Conservation (phyloP, 176 grass and related monocot genomes). For the Phragmites australis region DNA sequence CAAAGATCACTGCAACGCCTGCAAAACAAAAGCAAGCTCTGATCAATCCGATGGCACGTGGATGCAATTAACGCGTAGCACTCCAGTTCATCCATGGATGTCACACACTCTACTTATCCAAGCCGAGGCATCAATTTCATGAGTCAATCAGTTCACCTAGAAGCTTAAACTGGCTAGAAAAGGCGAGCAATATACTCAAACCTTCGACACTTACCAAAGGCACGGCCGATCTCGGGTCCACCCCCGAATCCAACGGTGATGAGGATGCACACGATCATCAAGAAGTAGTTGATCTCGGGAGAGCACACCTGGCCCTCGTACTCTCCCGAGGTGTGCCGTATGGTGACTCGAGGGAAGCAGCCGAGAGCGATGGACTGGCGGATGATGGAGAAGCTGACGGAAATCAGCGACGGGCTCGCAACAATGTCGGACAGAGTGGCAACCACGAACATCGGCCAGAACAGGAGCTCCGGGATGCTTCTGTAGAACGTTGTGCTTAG, state of each 20-base stretch:
- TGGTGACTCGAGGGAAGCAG: conserved; percentile 49
- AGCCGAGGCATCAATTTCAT: neutral
- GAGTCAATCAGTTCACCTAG: too few species aligned
- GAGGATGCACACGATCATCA: conserved; percentile 55
- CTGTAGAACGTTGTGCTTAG: conserved; percentile 67
- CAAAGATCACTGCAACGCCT: conserved; percentile 61
- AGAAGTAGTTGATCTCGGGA: conserved; percentile 59
- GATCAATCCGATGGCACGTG: neutral
- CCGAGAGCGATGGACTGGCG: conserved; percentile 48
- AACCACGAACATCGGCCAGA: conserved; percentile 61
- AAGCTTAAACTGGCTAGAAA: too few species aligned
- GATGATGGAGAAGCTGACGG: conserved; percentile 60
- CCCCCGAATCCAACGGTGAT: conserved; percentile 56
- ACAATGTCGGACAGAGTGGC: conserved; percentile 55
- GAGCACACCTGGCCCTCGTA: conserved; percentile 61
- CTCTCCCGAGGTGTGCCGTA: conserved; percentile 46
- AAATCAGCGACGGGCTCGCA: conserved; percentile 56
- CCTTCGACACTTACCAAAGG: conserved; percentile 56
- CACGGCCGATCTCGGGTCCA: conserved; percentile 54
- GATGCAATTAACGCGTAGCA: neutral
- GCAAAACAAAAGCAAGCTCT: neutral
- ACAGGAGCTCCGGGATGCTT: conserved; percentile 41
- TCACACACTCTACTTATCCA: too few species aligned
- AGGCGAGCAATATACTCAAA: too few species aligned
- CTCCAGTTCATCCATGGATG: too few species aligned